Evolutionary conservation across 2,329 filamentous ascomycete species (phyloP).

Genomic region (Dactylellina parvicollis): DNA sequence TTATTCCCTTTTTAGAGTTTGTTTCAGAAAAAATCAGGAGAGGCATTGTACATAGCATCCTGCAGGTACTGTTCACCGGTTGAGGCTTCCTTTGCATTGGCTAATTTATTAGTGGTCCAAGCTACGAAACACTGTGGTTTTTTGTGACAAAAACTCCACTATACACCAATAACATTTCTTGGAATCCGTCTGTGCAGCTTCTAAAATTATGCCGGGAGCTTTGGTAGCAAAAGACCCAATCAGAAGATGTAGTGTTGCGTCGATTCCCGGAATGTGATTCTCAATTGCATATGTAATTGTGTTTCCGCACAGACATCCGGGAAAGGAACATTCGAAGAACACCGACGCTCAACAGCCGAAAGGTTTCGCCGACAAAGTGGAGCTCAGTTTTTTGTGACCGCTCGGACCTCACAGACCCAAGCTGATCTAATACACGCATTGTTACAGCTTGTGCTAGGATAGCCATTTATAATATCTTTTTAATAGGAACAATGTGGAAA

Average conservation of each 20-base stretch:
- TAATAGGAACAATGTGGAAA: slow-evolving; percentile 1
- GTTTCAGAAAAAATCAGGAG: slow-evolving; percentile 52
- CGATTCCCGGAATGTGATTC: slow-evolving; percentile 31
- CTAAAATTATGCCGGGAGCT: slow-evolving; percentile 15
- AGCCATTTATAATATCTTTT: slow-evolving; percentile 1
- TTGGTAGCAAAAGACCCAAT: slow-evolving; percentile 15
- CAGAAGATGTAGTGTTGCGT: neutral
- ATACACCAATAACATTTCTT: slow-evolving; percentile 5
- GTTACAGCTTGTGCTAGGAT: slow-evolving; percentile 42
- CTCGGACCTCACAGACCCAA: slow-evolving; percentile 39
- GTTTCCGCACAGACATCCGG: slow-evolving; percentile 35
- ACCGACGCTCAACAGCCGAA: slow-evolving; percentile 34
- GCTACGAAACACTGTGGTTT: neutral
- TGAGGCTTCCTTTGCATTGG: slow-evolving; percentile 18
- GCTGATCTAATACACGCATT: slow-evolving; percentile 45
- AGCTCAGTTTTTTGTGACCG: slow-evolving; percentile 11
- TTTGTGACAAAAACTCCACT: slow-evolving; percentile 20
- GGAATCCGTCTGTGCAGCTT: slow-evolving; percentile 21
- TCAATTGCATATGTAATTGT: slow-evolving; percentile 8
- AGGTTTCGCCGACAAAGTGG: slow-evolving; percentile 45
- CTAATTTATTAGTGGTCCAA: slow-evolving; percentile 27
- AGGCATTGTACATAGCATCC: slow-evolving; percentile 13
- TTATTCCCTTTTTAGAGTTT: slow-evolving; percentile 23
- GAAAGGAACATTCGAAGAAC: slow-evolving; percentile 37
- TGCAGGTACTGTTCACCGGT: slow-evolving; percentile 31